Conservation (phyloP, 345 rosid genomes). For the Moringa oleifera region DNA sequence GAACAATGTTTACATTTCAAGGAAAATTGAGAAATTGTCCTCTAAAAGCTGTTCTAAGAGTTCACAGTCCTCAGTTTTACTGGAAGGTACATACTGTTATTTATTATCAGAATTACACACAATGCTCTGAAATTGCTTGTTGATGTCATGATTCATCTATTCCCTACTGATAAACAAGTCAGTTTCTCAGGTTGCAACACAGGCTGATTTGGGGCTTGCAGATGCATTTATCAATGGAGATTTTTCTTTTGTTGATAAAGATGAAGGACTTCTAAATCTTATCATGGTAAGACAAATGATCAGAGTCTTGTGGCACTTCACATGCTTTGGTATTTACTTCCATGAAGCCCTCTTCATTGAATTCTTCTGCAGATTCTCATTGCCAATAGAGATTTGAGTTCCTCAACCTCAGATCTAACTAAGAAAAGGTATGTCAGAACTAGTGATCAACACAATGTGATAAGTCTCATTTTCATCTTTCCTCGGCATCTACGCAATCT, state of each 20-base stretch:
- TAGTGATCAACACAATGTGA: background rate
- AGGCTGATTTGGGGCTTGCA: conserved; percentile 70
- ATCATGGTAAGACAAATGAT: conserved; percentile 35
- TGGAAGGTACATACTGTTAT: conserved; percentile 47
- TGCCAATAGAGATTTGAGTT: background rate
- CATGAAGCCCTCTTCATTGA: background rate
- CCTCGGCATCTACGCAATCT: background rate
- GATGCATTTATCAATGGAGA: conserved; percentile 62
- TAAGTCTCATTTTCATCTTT: background rate
- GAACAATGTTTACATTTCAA: conserved; percentile 49
- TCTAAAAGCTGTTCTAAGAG: conserved; percentile 33
- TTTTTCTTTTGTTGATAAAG: conserved; percentile 53
- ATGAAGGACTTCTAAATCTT: conserved; percentile 50
- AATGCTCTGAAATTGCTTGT: background rate
- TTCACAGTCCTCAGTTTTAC: conserved; percentile 60
- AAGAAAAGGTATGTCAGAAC: conserved; percentile 44
- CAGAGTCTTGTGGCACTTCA: background rate
- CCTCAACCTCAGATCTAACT: conserved; percentile 24
- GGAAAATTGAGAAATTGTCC: conserved; percentile 35
- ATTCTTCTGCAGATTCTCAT: background rate
- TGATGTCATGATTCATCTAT: no score
- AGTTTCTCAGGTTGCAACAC: conserved; percentile 46
- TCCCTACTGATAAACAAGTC: conserved; percentile 1
- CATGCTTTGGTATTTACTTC: background rate
- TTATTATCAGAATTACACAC: background rate